Conservation (phyloP, 2,329 filamentous ascomycete genomes). For the Pseudomassariella vexata region DNA sequence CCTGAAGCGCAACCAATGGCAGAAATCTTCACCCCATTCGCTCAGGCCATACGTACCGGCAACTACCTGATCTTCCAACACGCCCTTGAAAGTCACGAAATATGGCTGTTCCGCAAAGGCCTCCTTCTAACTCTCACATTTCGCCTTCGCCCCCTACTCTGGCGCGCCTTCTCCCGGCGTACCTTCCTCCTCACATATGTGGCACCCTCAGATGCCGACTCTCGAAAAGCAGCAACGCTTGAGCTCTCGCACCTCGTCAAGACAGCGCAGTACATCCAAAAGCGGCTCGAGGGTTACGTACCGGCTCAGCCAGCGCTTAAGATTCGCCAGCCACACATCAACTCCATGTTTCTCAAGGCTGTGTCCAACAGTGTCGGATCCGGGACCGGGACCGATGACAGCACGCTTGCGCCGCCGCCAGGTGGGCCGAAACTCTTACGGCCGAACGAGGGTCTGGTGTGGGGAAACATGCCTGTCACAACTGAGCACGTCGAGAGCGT, state of each 20-base stretch:
- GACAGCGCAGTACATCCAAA: slow-evolving; percentile 61
- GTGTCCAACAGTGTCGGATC: slow-evolving; percentile 39
- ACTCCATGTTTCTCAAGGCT: slow-evolving; percentile 45
- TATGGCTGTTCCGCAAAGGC: slow-evolving; percentile 72
- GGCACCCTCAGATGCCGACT: slow-evolving; percentile 51
- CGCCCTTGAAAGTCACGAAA: slow-evolving; percentile 56
- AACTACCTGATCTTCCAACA: slow-evolving; percentile 69
- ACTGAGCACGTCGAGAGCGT: slow-evolving; percentile 69
- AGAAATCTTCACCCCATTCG: slow-evolving; percentile 68
- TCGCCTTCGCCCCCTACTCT: slow-evolving; percentile 74
- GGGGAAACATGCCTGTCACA: slow-evolving; percentile 55
- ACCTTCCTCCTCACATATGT: slow-evolving; percentile 74
- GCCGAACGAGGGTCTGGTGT: slow-evolving; percentile 55
- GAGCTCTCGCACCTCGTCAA: slow-evolving; percentile 63
- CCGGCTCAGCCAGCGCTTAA: slow-evolving; percentile 26
- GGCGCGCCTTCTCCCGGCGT: slow-evolving; percentile 74
- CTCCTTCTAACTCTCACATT: slow-evolving; percentile 71
- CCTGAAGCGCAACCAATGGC: slow-evolving; percentile 64
- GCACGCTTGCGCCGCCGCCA: slow-evolving; percentile 41
- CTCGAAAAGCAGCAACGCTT: slow-evolving; percentile 65
- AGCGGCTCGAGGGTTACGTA: slow-evolving; percentile 52
- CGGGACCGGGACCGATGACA: slow-evolving; percentile 13
- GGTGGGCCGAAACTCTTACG: slow-evolving; percentile 41
- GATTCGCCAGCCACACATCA: slow-evolving; percentile 36
- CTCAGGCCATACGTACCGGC: slow-evolving; percentile 64